phyloP scores from a whole-genome alignment of 768 basidiomycete genomes.

The Boletus rubropictus region DNA sequence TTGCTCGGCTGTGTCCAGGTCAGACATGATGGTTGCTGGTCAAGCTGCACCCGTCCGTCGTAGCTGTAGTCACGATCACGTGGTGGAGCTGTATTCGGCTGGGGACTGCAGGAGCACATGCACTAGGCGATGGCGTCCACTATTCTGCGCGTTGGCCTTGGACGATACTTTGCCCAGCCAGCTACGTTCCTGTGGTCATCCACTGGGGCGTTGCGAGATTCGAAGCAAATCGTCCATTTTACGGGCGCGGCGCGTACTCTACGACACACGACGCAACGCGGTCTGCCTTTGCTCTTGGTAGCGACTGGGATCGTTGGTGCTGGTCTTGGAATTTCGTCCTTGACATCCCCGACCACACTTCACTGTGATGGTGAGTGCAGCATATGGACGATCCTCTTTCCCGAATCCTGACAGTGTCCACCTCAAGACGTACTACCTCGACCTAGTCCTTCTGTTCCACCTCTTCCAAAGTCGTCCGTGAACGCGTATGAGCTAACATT shows the following conservation, averaged over 20 bases:
- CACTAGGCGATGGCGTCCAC: constrained; percentile 9
- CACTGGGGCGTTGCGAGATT: background rate
- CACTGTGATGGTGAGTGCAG: constrained; percentile 49
- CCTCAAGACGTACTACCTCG: constrained; percentile 7
- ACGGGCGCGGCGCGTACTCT: background rate
- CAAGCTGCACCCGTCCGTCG: background rate
- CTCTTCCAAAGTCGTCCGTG: constrained; percentile 68
- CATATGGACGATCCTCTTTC: background rate
- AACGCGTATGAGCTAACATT: constrained; percentile 79
- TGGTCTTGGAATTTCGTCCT: constrained; percentile 41
- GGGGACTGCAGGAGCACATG: background rate
- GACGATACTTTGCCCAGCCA: constrained; percentile 3
- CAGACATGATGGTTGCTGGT: constrained; percentile 6
- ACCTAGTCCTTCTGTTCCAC: constrained; percentile 20
- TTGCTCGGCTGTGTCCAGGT: constrained; percentile 40
- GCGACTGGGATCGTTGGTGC: constrained; percentile 36
- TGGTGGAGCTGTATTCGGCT: constrained; percentile 2
- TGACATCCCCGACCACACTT: constrained; percentile 31
- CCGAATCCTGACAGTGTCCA: constrained; percentile 3
- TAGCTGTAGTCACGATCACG: constrained; percentile 8
- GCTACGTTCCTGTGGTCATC: constrained; percentile 1
- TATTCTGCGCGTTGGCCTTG: constrained; percentile 19
- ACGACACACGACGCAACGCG: constrained; percentile 4
- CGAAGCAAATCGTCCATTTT: constrained; percentile 4
- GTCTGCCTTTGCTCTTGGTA: constrained; percentile 19